phyloP scores from a whole-genome alignment of 768 basidiomycete species.

The Mycena polygramma region DNA sequence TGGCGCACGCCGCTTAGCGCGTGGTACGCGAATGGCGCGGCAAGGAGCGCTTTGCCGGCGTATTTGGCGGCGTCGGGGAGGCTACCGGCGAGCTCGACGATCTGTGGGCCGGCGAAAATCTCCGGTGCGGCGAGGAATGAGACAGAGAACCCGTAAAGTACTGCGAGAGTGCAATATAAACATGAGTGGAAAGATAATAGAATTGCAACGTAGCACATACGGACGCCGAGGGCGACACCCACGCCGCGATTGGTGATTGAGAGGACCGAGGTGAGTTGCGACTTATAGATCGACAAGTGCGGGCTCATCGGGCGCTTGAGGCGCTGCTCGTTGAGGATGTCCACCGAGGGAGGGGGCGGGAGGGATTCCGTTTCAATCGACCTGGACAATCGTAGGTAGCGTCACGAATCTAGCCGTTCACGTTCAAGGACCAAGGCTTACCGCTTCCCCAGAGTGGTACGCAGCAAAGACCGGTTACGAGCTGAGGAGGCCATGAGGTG shows the following conservation, averaged over 20 bases:
- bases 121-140: slow-evolving; percentile 88
- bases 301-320: slow-evolving; percentile 91
- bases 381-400: slow-evolving; percentile 46
- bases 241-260: slow-evolving; percentile 93
- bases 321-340: slow-evolving; percentile 90
- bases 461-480: slow-evolving; percentile 56
- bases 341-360: slow-evolving; percentile 65
- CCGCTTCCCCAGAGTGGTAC: slow-evolving; percentile 60
- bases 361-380: slow-evolving; percentile 75
- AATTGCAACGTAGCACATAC: no score
- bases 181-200: neutral
- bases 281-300: slow-evolving; percentile 97
- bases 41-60: slow-evolving; percentile 81
- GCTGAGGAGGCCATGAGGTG: slow-evolving; percentile 46
- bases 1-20: slow-evolving; percentile 91
- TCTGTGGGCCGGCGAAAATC: slow-evolving; percentile 81
- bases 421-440: slow-evolving; percentile 36
- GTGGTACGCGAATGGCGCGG: slow-evolving; percentile 93
- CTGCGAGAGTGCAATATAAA: slow-evolving; percentile 52
- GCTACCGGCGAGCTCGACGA: slow-evolving; percentile 77
- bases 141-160: slow-evolving; percentile 89
- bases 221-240: slow-evolving; percentile 81
- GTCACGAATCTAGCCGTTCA: neutral
- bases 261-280: slow-evolving; percentile 89
- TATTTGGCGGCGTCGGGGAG: slow-evolving; percentile 86